Percentiles rank a stretch among this genome's conserved stretches.
Conservation (phyloP, 192 early-diverging fungal species). For the Cladochytrium replicatum region DNA sequence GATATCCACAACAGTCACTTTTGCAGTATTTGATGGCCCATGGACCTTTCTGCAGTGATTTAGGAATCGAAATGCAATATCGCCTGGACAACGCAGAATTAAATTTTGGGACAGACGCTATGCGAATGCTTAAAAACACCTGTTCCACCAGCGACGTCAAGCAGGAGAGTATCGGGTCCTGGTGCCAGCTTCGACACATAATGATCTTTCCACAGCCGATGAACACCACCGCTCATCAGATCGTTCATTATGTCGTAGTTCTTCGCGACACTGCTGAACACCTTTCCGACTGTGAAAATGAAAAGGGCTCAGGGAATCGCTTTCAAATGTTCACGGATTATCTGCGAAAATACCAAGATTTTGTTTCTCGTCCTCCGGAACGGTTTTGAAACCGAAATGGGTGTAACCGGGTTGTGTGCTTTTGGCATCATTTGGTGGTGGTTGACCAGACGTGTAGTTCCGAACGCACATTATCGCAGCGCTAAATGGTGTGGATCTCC, state of each 20-base stretch:
- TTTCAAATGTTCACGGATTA: background rate
- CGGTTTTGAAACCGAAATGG: conserved; percentile 92
- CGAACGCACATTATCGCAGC: no score
- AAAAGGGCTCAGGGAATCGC: conserved; percentile 8
- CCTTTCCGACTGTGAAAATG: conserved; percentile 58
- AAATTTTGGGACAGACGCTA: background rate
- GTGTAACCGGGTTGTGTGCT: no score
- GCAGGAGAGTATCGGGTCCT: conserved; percentile 62
- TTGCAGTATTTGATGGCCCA: conserved; percentile 37
- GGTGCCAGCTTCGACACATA: conserved; percentile 79
- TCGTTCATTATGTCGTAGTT: conserved; percentile 99
- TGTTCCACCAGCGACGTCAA: conserved; percentile 97
- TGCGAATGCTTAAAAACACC: conserved; percentile 35
- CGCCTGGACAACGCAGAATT: conserved; percentile 37
- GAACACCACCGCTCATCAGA: conserved; percentile 86
- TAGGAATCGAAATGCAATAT: conserved; percentile 92
- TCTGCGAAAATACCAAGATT: conserved; percentile 51
- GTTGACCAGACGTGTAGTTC: no score
- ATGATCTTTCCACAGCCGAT: conserved; percentile 95
- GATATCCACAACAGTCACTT: conserved; percentile 88
- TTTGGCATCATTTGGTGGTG: no score
- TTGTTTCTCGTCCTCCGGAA: conserved; percentile 79
- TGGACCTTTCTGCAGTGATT: conserved; percentile 67
- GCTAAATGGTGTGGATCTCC: no score
- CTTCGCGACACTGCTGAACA: conserved; percentile 89